Base-by-base conservation (phyloP, 495 filamentous ascomycete species). In the Penicillium bialowiezense region DNA sequence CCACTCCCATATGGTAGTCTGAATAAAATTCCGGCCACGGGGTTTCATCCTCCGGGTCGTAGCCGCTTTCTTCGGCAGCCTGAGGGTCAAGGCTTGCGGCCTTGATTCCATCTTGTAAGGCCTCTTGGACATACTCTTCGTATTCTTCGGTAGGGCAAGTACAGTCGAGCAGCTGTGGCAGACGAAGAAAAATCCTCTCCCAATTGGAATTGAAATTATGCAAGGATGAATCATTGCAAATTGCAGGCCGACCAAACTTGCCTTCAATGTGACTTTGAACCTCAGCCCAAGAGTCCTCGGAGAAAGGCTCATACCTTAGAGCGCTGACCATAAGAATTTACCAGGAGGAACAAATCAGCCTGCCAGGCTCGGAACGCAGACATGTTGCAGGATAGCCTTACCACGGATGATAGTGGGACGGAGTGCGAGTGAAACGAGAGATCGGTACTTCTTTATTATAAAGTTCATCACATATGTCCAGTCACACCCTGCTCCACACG, bases 181-280 rank as follows among this genome's bases (percentile, higher is more conserved):
- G 10, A 32, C 29, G 29, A 32, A 32, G 29, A 32, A 32, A 32
- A 32, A 32, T 32, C 29, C 12, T 52, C 28, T 46, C 41, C 50
- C 50, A 52, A 21, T 46, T 41, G 18, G 35, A 21, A 33, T 43
- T 36, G n/a, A 40, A 52, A 28, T 52, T 44, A 14, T 45, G 46
- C 12, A 46, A 20, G n/a, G 42, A 39, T 40, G 28, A 7, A 18
- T 52, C 26, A 19, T 46, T 46, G 24, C 14, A 46, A 35, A 52
- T 26, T 32, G 3, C 23, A 41, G 3, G 13, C 18, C 7, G 7
- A 12, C 14, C 19, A 4, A 23, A 10, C 29, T 10, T 32, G 29
- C 10, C 5, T 32, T 32, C 29, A 32, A 32, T 5, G 29, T 32
- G 29, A 32, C 10, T 8, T 32, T 32, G 29, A 13, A 40, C 1